Conservation (phyloP, 192 early-diverging fungal genomes). For the Gonapodya prolifera region DNA sequence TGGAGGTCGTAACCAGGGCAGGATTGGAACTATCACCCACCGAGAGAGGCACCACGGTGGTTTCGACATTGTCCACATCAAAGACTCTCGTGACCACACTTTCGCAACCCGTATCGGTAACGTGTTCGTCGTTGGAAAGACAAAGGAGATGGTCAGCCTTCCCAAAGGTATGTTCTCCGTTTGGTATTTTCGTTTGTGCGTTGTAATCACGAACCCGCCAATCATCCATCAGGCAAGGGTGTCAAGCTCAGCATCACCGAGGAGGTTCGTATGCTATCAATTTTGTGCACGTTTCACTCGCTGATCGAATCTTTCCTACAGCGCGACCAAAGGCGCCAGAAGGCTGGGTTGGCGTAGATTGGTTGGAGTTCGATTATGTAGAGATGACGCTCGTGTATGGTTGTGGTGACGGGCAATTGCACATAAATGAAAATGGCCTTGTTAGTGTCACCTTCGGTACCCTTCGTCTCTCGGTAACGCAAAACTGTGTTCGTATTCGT, state of each 20-base stretch:
- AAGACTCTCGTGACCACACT: constrained; percentile 86
- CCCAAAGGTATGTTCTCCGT: constrained; percentile 98
- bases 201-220: neutral
- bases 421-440: too few relatives aligned
- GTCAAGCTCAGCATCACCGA: constrained; percentile 89
- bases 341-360: neutral
- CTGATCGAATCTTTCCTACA: too few relatives aligned
- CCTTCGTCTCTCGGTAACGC: too few relatives aligned
- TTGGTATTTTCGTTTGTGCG: neutral
- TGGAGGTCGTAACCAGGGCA: constrained; percentile 97
- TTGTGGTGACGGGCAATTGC: too few relatives aligned
- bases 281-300: too few relatives aligned
- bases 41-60: constrained; percentile 94
- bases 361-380: too few relatives aligned
- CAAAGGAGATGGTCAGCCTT: constrained; percentile 90
- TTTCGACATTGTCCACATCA: constrained; percentile 99
- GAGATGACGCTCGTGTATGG: too few relatives aligned
- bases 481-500: too few relatives aligned
- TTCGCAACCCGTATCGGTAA: constrained; percentile 98
- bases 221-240: constrained; percentile 2
- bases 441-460: too few relatives aligned
- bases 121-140: constrained; percentile 73
- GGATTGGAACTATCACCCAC: constrained; percentile 92
- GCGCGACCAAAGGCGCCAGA: neutral
- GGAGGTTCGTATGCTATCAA: too few relatives aligned